Evolutionary conservation across 2,329 filamentous ascomycete species (phyloP), one percentile per base, ranked within the genome.

Genomic region (Colletotrichum lupini): DNA sequence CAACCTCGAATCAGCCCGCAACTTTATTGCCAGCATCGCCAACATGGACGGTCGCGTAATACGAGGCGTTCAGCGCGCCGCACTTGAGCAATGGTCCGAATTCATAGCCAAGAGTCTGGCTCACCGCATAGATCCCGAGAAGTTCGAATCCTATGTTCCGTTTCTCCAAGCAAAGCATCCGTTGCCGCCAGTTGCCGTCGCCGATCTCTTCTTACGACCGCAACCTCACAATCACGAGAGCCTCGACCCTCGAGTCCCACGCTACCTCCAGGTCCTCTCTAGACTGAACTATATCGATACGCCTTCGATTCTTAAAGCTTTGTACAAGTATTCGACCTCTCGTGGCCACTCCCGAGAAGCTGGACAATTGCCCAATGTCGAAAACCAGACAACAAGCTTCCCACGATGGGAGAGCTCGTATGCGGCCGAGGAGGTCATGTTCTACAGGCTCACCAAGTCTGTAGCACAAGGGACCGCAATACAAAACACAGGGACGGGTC

Each of bases 361-460:
- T 26, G 74, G 74, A 66, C 37, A 65, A 24, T 19, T 58, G 3
- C 16, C 57, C 24, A 59, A 55, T 32, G 72, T 16, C 63, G 57
- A 67, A 9, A 37, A 57, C 22, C 57, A 67, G 28, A 24, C 5
- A 22, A 22, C 37, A 35, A 76, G 75, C 30, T 46, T 75, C 9
- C 52, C 80, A 35, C 81, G 86, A 73, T 92, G 90, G 90, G 83
- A 81, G 64, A 88, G 82, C 79, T 92, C 90, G 1, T 91, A 89
- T 75, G 84, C 84, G 73, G 82, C 93, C 0, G 97, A 99, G 81
- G 98, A 98, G 83, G 92, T 97, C 63, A 94, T 98, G 83, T 93
- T 98, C 79, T 97, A 98, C 82, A 92, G 95, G 4, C 95, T 99
- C 63, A 94, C 95, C 2, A 98, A 97, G 83, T 93, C 92, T 0